Base-by-base conservation (phyloP, 805 yeast genomes). In the Grigorovia jiainica region DNA sequence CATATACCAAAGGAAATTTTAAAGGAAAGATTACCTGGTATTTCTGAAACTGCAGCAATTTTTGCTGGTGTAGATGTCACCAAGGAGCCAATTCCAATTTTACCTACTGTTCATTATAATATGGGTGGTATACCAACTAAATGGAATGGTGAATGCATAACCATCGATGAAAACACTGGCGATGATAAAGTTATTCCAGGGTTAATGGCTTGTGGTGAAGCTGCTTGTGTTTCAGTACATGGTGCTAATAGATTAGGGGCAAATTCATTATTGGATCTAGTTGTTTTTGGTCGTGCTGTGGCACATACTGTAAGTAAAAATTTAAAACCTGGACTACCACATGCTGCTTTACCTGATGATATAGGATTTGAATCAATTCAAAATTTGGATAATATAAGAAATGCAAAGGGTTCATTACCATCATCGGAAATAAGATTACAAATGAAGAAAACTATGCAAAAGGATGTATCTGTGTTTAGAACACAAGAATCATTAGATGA, bases 101-200 rank as follows among this genome's bases (percentile, higher is more conserved):
- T 92, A 55, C 98, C 98, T 57, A 90, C 98, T 52, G 98, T 92
- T 47, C 98, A 90, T 71, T 90, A 92, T 75, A 90, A 90, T 71
- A 90, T 90, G 98, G 98, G 98, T 68, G 97, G 97, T 79, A 86
- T 90, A 53, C 98, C 98, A 66, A 92, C 98, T 53, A 86, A 82
- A 67, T 92, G 87, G 83, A 84, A 82, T 52, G 98, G 97, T 73
- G 97, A 90, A 72, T 97, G 79, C 41, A 64, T 90, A 49, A 86
- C 86, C 37, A 61, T 82, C 57, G 87, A 83, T 61, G 90, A 76
- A 61, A 70, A 75, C 51, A 68, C 74, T 39, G 98, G 98, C 55
- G 79, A 90, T 58, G 98, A 92, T 65, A 78, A 75, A 61, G 78
- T 83, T 53, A 92, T 90, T 48, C 92, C 90, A 59, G 98, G 98